A percentile compares a stretch with the other conserved stretches of the same genome.
Conservation (phyloP, 805 yeast species). For the Grigorovia jiainica region DNA sequence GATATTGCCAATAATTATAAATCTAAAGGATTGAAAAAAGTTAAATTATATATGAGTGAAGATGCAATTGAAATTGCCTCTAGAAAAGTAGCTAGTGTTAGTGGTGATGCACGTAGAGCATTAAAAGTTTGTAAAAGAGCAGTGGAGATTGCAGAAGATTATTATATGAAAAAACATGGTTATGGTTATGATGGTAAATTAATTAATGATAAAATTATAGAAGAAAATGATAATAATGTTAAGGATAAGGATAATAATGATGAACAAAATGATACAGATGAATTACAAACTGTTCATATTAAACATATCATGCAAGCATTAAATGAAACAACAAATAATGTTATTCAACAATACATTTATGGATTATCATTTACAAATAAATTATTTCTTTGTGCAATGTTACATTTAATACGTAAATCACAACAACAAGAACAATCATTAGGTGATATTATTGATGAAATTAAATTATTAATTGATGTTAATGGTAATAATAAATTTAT, state of each 20-base stretch:
- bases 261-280: conserved; percentile 16
- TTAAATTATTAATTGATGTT: conserved; percentile 42
- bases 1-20: conserved; percentile 1
- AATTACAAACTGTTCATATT: conserved; percentile 51
- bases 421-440: conserved; percentile 63
- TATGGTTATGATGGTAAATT: conserved; percentile 21
- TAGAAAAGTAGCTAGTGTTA: conserved; percentile 88
- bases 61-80: conserved; percentile 90
- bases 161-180: conserved; percentile 35
- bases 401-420: conserved; percentile 54
- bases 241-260: conserved; percentile 13
- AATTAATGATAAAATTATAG: conserved; percentile 7
- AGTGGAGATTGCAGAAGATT: conserved; percentile 73
- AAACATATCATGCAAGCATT: conserved; percentile 72
- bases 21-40: conserved; percentile 20
- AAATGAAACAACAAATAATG: conserved; percentile 68
- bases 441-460: conserved; percentile 74
- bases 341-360: conserved; percentile 48
- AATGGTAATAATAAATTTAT: conserved; percentile 26
- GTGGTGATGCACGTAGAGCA: conserved; percentile 96
- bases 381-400: conserved; percentile 57
- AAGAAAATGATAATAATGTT: conserved; percentile 2
- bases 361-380: conserved; percentile 62
- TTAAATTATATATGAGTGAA: conserved; percentile 33
- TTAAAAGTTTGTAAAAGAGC: conserved; percentile 82